Evolutionary conservation across 495 filamentous ascomycete species (phyloP).

Genomic region (Penicillium silybi): DNA sequence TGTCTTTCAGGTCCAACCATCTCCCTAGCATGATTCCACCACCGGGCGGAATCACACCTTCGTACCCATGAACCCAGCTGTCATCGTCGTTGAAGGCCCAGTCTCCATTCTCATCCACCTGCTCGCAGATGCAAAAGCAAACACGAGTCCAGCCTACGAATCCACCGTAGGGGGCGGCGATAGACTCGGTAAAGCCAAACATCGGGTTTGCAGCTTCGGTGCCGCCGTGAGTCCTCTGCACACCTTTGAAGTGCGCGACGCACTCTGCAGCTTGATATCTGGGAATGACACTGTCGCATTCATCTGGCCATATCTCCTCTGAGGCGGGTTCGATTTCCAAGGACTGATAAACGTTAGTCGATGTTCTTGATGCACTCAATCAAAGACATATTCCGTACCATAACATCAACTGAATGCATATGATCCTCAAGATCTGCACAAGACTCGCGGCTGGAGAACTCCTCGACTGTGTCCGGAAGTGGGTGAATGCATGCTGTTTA

Average conservation of each 20-base stretch:
- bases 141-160: slow-evolving; percentile 42
- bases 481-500: slow-evolving; percentile 34
- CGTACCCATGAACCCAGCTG: slow-evolving; percentile 37
- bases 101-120: slow-evolving; percentile 4
- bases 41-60: slow-evolving; percentile 50
- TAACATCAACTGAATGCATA: slow-evolving; percentile 14
- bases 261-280: not conserved
- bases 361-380: not conserved
- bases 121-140: slow-evolving; percentile 34
- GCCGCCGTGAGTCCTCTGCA: slow-evolving; percentile 11
- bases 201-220: slow-evolving; percentile 10
- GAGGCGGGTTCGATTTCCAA: slow-evolving; percentile 15
- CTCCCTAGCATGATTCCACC: slow-evolving; percentile 45
- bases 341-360: slow-evolving; percentile 13
- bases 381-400: slow-evolving; percentile 13
- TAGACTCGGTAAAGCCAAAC: slow-evolving; percentile 30
- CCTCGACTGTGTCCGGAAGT: slow-evolving; percentile 6
- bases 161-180: slow-evolving; percentile 21
- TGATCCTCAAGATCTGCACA: slow-evolving; percentile 29
- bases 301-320: slow-evolving; percentile 21
- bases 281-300: slow-evolving; percentile 22
- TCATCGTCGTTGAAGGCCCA: slow-evolving; percentile 16
- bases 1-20: slow-evolving; percentile 35
- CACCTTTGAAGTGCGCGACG: slow-evolving; percentile 23
- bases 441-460: slow-evolving; percentile 19